Base-by-base conservation (phyloP, 495 filamentous ascomycete genomes). In the Cenococcum geophilum region DNA sequence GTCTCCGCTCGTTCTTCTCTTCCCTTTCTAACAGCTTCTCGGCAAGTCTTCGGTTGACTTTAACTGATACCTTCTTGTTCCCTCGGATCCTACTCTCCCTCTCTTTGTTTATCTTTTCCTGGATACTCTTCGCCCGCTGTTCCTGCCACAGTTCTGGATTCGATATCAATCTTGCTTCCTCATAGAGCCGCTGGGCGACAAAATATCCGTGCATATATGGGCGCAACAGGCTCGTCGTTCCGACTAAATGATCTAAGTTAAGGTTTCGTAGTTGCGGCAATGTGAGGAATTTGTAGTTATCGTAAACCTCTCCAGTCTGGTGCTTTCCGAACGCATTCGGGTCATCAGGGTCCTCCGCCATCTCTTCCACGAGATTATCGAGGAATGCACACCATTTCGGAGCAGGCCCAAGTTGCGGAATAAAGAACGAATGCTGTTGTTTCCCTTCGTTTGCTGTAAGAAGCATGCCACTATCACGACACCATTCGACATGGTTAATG, bases 141-240 rank as follows among this genome's bases (percentile, higher is more conserved):
- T 96, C 87, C 66, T 95, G 88, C 83, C 88, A 93, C 59, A 93
- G 79, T 70, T 91, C 95, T 1, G 93, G 93, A 73, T 97, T 92
- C 43, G 87, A 83, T 61, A 97, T 95, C 59, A 98, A 75, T 25
- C 87, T 76, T n/a, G 92, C 93, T 74, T 97, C 89, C 62, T 97
- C 95, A 70, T 97, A 97, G 23, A 99, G 71, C 54, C 87, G 85
- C 67, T 95, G 90, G 58, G 87, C 88, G 11, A 97, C 90, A 74
- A 98, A 98, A 80, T 93, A 97, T 62, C 93, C 93, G 72, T 97
- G 92, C 95, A 97, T 97, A 69, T 97, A 97, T 49, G 95, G 92
- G 34, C 91, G 81, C 48, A 99, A 75, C 11, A 97, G 77, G 69
- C 87, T 89, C 52, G 89, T 93, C 56, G 87, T 87, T 55, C 91